A percentile compares a stretch with the other conserved stretches of the same genome.
phyloP scores from a whole-genome alignment of 2,329 filamentous ascomycete species.

The Mycosphaerella sp. region DNA sequence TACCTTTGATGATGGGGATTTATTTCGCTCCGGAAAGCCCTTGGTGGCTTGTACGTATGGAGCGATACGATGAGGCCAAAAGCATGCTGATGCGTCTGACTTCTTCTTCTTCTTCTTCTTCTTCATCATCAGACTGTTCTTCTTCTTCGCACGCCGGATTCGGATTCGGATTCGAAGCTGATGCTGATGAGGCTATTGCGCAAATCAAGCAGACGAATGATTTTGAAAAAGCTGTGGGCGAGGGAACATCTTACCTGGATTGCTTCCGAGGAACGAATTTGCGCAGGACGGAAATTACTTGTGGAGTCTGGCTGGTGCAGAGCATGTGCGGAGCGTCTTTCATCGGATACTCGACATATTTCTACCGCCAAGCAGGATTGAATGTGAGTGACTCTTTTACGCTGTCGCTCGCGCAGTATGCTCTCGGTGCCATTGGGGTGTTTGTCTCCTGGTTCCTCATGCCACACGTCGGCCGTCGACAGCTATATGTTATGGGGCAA shows the following conservation, averaged over 20 bases:
- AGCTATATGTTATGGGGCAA: slow-evolving; percentile 31
- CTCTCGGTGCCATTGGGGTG: slow-evolving; percentile 29
- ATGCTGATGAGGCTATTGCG: slow-evolving; percentile 30
- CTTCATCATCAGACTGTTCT: too few species aligned
- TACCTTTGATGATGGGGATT: slow-evolving; percentile 31
- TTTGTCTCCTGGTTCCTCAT: slow-evolving; percentile 33
- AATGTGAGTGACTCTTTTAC: slow-evolving; percentile 24
- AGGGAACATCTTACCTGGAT: slow-evolving; percentile 32
- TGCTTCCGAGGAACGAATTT: slow-evolving; percentile 41
- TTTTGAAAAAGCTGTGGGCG: slow-evolving; percentile 29
- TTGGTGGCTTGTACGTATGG: slow-evolving; percentile 31
- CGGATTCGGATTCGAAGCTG: slow-evolving; percentile 10
- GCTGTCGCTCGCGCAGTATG: slow-evolving; percentile 34
- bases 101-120: slow-evolving; percentile 26
- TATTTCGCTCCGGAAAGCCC: slow-evolving; percentile 28
- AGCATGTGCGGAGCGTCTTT: too few species aligned
- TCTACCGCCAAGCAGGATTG: slow-evolving; percentile 38
- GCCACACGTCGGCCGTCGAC: slow-evolving; percentile 31
- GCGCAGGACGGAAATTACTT: slow-evolving; percentile 40
- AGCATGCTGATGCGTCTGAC: slow-evolving; percentile 22
- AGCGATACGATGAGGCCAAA: slow-evolving; percentile 26
- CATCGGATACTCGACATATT: slow-evolving; percentile 35
- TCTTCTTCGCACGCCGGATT: too few species aligned
- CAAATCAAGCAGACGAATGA: slow-evolving; percentile 37
- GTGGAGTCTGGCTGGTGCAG: slow-evolving; percentile 35